These are phyloP conservation scores for Vicia faba DNA, from an alignment of 306 rosid species.

Conservation along the genomic window DNA sequence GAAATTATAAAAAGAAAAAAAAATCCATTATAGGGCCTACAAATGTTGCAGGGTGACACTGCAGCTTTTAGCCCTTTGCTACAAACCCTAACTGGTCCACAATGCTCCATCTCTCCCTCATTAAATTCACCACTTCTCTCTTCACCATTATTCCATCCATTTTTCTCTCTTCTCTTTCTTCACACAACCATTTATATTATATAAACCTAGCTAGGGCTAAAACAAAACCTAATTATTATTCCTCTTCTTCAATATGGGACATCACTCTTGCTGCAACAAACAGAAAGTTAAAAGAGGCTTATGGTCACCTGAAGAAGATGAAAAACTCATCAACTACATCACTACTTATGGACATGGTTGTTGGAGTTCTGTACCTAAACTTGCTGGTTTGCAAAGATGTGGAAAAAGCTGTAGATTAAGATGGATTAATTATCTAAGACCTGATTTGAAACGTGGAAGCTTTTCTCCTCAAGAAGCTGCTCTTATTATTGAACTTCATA, in stretches of 20 bases:
- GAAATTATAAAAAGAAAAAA: background rate
- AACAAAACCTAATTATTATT: background rate
- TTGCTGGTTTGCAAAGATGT: constrained; percentile 88
- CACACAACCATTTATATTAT: constrained; percentile 21
- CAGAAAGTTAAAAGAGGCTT: constrained; percentile 97
- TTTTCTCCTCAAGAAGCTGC: constrained; percentile 94
- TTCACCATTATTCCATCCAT: constrained; percentile 39
- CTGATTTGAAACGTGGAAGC: constrained; percentile 94
- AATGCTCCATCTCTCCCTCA: constrained; percentile 48
- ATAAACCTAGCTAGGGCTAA: constrained; percentile 41
- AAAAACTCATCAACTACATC: constrained; percentile 87
- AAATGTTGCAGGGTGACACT: constrained; percentile 45
- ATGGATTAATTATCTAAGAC: constrained; percentile 97
- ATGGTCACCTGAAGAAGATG: constrained; percentile 99
- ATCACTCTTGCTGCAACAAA: constrained; percentile 96
- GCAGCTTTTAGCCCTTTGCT: constrained; percentile 56
- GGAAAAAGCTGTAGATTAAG: constrained; percentile 96
- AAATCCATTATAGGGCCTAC: constrained; percentile 58
- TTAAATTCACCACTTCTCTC: constrained; percentile 64
- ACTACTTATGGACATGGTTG: constrained; percentile 92
- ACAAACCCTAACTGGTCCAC: constrained; percentile 68
- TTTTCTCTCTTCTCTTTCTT: background rate
- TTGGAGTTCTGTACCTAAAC: constrained; percentile 98
- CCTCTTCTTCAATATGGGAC: constrained; percentile 51
- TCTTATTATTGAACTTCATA: constrained; percentile 86